Evolutionary conservation across 2,329 filamentous ascomycete species (phyloP), one percentile per base, ranked within the genome.

Genomic region (Pezicula radicicola): DNA sequence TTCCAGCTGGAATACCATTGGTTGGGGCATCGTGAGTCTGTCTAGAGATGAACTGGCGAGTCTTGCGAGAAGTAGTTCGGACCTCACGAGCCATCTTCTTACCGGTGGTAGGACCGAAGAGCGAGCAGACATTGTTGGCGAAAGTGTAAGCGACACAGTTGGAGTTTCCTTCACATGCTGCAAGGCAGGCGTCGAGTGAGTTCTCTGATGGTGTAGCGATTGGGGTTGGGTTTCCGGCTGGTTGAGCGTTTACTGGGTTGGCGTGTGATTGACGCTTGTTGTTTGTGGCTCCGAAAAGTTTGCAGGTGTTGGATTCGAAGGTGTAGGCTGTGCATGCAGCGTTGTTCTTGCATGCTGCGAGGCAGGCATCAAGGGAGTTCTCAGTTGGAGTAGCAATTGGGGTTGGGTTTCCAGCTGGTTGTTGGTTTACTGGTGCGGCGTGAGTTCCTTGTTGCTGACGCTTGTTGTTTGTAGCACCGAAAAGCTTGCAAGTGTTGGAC

Each of bases 221-320:
- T n/a, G n/a, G n/a, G n/a, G n/a, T n/a, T n/a, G n/a, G n/a, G n/a
- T n/a, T n/a, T n/a, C n/a, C n/a, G n/a, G 37, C 15, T 40, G 37
- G 37, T 8, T 16, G 18, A 4, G 19, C 16, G 42, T 52, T 55
- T n/a, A 19, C 40, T 19, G 49, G 49, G 30, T 35, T 52, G 28
- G 37, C 52, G 44, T 44, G 40, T 21, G 49, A 15, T 45, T 42
- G 33, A 21, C 18, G 37, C 37, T 40, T 40, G 37, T n/a, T 16
- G 5, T n/a, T 40, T 2, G 5, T 19, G 8, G 37, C 5, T 8
- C 37, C 41, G 30, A 33, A 54, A n/a, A 54, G 49, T 12, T 44
- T 51, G 44, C 52, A 54, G 43, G 46, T 36, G 46, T 49, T 49
- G 36, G 52, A 51, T 16, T 19, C 35, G 49, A 54, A 54, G 39